Evolutionary conservation across 306 rosid species (phyloP).

Genomic region (Quercus rubra): DNA sequence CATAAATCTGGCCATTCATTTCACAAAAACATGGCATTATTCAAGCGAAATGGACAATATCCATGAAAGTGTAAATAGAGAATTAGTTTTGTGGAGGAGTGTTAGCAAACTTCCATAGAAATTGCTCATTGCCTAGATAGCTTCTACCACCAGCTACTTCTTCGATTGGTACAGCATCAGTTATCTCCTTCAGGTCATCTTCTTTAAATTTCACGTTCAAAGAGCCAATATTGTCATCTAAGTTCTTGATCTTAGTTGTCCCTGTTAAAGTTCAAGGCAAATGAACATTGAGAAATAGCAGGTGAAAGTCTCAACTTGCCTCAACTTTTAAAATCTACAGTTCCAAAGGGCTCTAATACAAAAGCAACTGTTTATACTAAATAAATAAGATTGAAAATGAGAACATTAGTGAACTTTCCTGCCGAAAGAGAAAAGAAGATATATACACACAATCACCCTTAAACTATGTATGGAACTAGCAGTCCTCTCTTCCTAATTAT

Average conservation of each 20-base stretch:
- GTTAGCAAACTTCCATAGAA: constrained; percentile 44
- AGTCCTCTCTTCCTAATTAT: background rate
- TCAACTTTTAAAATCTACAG: background rate
- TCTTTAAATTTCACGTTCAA: constrained; percentile 41
- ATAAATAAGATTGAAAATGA: background rate
- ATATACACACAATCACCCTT: background rate
- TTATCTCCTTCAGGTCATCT: constrained; percentile 43
- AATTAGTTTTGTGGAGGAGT: constrained; percentile 46
- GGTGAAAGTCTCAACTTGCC: background rate
- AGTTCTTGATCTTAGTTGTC: constrained; percentile 66
- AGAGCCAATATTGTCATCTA: constrained; percentile 55
- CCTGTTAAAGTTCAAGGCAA: constrained; percentile 18
- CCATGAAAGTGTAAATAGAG: background rate
- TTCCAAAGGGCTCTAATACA: background rate
- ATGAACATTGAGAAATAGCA: background rate
- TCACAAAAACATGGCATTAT: background rate
- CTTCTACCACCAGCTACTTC: constrained; percentile 48
- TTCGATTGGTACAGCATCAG: constrained; percentile 40
- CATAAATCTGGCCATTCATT: background rate
- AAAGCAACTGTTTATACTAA: background rate
- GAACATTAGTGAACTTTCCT: background rate
- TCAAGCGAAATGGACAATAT: background rate
- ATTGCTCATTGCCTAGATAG: background rate
- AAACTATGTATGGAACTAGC: background rate
- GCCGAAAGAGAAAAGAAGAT: background rate